A percentile compares a stretch with the other conserved stretches of the same genome.
Conservation (phyloP, 352 stramenopile species). For the Globisporangium nodosum region DNA sequence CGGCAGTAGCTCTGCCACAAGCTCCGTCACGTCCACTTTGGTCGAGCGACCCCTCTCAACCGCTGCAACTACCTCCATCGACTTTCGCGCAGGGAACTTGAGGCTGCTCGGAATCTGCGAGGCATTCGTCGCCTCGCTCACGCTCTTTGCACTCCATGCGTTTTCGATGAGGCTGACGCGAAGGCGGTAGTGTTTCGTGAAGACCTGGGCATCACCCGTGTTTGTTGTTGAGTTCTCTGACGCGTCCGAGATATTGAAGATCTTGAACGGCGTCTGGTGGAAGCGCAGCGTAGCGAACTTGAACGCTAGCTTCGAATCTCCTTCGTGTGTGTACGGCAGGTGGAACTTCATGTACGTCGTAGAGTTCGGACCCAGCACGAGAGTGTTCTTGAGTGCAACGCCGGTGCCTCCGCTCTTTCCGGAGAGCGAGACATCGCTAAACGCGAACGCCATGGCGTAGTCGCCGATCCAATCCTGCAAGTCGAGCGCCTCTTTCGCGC, state of each 20-base stretch:
- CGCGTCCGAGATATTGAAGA: slow-evolving; percentile 41
- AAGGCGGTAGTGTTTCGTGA: slow-evolving; percentile 39
- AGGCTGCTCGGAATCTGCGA: slow-evolving; percentile 8
- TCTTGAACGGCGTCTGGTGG: slow-evolving; percentile 63
- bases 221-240: slow-evolving; percentile 6
- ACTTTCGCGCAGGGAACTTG: slow-evolving; percentile 18
- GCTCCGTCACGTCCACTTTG: slow-evolving; percentile 44
- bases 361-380: slow-evolving; percentile 37
- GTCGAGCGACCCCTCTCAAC: slow-evolving; percentile 45
- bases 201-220: slow-evolving; percentile 17
- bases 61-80: slow-evolving; percentile 27
- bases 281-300: slow-evolving; percentile 28
- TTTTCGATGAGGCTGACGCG: slow-evolving; percentile 49
- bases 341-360: slow-evolving; percentile 72
- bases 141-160: slow-evolving; percentile 28
- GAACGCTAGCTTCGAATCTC: slow-evolving; percentile 35
- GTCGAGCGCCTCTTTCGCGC: slow-evolving; percentile 39
- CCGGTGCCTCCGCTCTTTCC: background rate
- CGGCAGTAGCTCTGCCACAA: slow-evolving; percentile 32
- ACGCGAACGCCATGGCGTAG: slow-evolving; percentile 36
- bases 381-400: slow-evolving; percentile 26
- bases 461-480: slow-evolving; percentile 48
- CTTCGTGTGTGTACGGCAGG: slow-evolving; percentile 39
- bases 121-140: slow-evolving; percentile 15
- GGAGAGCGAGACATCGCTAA: slow-evolving; percentile 48